phyloP scores from a whole-genome alignment of 1,284 basidiomycete genomes.

The Moniliella sp. region DNA sequence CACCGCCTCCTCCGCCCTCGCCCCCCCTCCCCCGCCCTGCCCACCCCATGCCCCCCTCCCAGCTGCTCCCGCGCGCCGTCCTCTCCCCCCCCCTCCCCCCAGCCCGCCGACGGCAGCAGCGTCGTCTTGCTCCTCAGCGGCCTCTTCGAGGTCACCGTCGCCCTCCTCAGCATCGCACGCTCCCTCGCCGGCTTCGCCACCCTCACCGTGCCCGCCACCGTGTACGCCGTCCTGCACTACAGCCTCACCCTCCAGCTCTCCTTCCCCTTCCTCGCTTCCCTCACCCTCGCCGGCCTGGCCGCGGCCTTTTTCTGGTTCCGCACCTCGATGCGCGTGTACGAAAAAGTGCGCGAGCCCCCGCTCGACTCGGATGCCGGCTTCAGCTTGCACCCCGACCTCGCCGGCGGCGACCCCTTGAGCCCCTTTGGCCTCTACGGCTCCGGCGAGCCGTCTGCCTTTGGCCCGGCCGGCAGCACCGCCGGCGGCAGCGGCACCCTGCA shows the following conservation, averaged over 20 bases:
- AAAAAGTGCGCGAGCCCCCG: constrained; percentile 24
- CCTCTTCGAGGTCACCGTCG: constrained; percentile 13
- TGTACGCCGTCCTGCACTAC: constrained; percentile 25
- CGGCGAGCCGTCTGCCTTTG: not conserved
- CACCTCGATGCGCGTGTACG: constrained; percentile 26
- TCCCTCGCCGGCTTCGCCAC: constrained; percentile 17
- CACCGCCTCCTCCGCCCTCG: no score
- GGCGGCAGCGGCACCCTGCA: constrained; percentile 12
- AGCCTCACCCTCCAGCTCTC: constrained; percentile 29
- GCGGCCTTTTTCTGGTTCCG: constrained; percentile 35
- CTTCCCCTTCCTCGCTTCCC: constrained; percentile 20
- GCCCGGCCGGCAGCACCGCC: not conserved
- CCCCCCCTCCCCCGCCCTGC: no score
- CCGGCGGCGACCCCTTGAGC: constrained; percentile 9
- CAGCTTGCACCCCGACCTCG: constrained; percentile 22
- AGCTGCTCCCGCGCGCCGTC: no score
- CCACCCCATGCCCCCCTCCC: no score
- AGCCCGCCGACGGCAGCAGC: no score
- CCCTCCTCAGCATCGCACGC: constrained; percentile 17
- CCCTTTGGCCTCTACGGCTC: not conserved
- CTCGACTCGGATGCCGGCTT: constrained; percentile 24
- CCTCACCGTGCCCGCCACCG: constrained; percentile 20
- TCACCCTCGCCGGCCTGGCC: constrained; percentile 11
- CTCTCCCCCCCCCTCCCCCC: no score
- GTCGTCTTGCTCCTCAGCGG: constrained; percentile 11